Percentiles rank a stretch among this genome's conserved stretches.
These are phyloP conservation scores for Leccinum boreale DNA, from an alignment of 768 basidiomycete genomes.

Conservation along the genomic window DNA sequence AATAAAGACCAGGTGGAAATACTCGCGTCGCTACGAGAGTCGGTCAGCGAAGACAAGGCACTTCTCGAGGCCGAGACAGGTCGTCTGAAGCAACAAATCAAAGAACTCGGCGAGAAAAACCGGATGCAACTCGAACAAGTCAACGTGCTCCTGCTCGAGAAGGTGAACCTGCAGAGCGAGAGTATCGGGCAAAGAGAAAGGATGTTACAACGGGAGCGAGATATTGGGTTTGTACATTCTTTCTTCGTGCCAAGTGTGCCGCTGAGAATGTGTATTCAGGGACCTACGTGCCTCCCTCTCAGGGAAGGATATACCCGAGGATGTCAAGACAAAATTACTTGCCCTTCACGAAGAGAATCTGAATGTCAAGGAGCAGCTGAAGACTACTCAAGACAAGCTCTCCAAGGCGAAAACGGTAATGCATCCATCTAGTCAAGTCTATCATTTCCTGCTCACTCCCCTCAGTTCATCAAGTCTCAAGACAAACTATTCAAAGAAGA, in stretches of 20 bases:
- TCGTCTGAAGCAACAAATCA: slow-evolving; percentile 61
- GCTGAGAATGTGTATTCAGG: slow-evolving; percentile 36
- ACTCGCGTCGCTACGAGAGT: slow-evolving; percentile 79
- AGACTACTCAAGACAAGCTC: slow-evolving; percentile 72
- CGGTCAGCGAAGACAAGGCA: slow-evolving; percentile 84
- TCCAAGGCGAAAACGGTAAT: slow-evolving; percentile 72
- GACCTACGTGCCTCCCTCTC: slow-evolving; percentile 75
- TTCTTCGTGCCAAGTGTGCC: background rate
- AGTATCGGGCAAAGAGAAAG: slow-evolving; percentile 87
- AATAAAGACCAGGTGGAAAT: slow-evolving; percentile 94
- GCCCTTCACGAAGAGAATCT: slow-evolving; percentile 77
- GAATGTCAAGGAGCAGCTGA: slow-evolving; percentile 64
- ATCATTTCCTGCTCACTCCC: background rate
- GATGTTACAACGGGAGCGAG: slow-evolving; percentile 82
- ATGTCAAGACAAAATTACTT: slow-evolving; percentile 71
- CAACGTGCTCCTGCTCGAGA: slow-evolving; percentile 82
- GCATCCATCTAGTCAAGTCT: background rate
- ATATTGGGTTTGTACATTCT: slow-evolving; percentile 60
- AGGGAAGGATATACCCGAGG: slow-evolving; percentile 79
- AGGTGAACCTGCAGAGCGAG: slow-evolving; percentile 85
- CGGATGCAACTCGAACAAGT: slow-evolving; percentile 89
- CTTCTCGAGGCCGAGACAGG: slow-evolving; percentile 67
- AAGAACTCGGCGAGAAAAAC: slow-evolving; percentile 76
- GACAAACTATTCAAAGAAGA: slow-evolving; percentile 87
- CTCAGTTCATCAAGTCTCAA: slow-evolving; percentile 87